phyloP scores from a whole-genome alignment of 2,329 filamentous ascomycete species.

The Magnaporthales sp. region DNA sequence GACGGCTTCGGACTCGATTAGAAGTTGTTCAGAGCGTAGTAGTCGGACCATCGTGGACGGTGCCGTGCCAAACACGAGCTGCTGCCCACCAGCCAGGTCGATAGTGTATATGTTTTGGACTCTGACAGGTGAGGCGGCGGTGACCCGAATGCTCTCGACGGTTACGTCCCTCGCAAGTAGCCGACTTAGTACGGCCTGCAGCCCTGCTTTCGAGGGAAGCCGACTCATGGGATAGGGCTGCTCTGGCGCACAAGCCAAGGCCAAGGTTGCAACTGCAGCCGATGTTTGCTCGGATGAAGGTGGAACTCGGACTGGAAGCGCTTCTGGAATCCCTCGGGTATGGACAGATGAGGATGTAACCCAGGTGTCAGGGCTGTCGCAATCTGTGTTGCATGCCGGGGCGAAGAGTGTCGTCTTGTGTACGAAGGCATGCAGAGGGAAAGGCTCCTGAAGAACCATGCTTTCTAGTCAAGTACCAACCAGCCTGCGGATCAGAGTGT shows the following conservation, averaged over 20 bases:
- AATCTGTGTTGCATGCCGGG: background rate
- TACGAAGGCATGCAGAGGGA: background rate
- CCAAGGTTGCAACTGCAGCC: background rate
- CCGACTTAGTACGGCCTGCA: constrained; percentile 25
- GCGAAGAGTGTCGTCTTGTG: background rate
- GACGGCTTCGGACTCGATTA: constrained; percentile 34
- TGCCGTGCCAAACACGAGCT: constrained; percentile 32
- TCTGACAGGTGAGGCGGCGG: constrained; percentile 18
- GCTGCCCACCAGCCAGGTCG: constrained; percentile 29
- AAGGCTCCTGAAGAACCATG: background rate
- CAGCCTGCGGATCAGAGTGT: background rate
- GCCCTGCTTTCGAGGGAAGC: constrained; percentile 15
- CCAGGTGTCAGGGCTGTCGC: background rate
- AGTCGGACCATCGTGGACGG: constrained; percentile 32
- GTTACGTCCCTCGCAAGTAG: constrained; percentile 19
- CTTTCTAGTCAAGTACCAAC: background rate
- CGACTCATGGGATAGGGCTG: background rate
- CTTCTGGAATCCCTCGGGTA: background rate
- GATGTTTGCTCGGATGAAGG: background rate
- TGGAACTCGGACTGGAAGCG: background rate
- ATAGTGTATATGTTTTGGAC: constrained; percentile 34
- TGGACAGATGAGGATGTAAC: background rate
- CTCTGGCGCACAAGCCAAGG: background rate
- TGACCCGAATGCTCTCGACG: constrained; percentile 21
- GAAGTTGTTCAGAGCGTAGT: constrained; percentile 36